phyloP scores from a whole-genome alignment of 345 rosid genomes.

The Theobroma cacao region DNA sequence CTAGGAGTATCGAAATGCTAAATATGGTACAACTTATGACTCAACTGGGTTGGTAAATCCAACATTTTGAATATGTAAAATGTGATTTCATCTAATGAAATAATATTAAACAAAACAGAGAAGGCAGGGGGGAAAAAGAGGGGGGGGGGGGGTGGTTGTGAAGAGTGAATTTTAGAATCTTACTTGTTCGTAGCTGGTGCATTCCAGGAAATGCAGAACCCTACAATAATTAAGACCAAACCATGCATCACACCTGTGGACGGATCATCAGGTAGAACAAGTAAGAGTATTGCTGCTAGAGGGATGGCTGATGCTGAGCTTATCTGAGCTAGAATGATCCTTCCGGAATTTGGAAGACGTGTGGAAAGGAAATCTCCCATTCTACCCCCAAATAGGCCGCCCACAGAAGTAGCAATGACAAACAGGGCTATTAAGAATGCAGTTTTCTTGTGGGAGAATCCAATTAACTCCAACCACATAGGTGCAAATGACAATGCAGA shows the following conservation, averaged over 20 bases:
- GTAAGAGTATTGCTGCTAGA: slow-evolving; percentile 72
- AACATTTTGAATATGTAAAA: background rate
- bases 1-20: background rate
- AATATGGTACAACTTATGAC: background rate
- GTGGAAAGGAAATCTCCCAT: slow-evolving; percentile 77
- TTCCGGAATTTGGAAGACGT: slow-evolving; percentile 69
- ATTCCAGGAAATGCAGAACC: slow-evolving; percentile 81
- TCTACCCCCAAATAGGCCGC: slow-evolving; percentile 82
- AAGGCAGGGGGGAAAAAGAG: too few species aligned
- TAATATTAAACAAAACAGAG: background rate
- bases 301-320: slow-evolving; percentile 90
- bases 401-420: slow-evolving; percentile 68
- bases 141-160: too few species aligned
- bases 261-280: slow-evolving; percentile 73
- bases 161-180: background rate
- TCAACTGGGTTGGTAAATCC: background rate
- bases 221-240: slow-evolving; percentile 53
- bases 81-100: background rate
- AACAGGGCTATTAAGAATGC: slow-evolving; percentile 64
- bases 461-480: slow-evolving; percentile 90
- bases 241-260: slow-evolving; percentile 55
- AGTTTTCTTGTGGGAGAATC: slow-evolving; percentile 74
- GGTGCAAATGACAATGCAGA: slow-evolving; percentile 84
- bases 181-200: slow-evolving; percentile 92
- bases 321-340: slow-evolving; percentile 83